Evolutionary conservation across 805 yeast genomes (phyloP).

Genomic region (Wickerhamiella siamensis): DNA sequence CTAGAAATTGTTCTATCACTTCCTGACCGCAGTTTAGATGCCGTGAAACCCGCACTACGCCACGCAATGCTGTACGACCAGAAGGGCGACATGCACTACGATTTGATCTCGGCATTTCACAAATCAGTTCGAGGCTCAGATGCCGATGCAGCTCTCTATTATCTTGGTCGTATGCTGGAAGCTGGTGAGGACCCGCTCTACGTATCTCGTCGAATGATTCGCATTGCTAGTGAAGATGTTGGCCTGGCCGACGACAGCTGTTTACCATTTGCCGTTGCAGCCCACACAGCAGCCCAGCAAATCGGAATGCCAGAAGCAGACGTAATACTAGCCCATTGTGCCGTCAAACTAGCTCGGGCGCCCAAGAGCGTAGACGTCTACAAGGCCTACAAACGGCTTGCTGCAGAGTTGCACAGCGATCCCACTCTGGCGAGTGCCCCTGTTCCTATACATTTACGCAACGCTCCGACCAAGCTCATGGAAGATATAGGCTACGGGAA

Average conservation of each 20-base stretch:
- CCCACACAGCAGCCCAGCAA: conserved; percentile 75
- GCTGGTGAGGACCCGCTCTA: conserved; percentile 92
- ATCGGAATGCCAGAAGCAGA: conserved; percentile 94
- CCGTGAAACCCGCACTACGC: conserved; percentile 26
- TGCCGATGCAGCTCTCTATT: conserved; percentile 79
- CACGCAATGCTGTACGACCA: conserved; percentile 60
- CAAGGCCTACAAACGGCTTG: conserved; percentile 61
- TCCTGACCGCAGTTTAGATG: conserved; percentile 17
- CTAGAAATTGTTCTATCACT: conserved; percentile 40
- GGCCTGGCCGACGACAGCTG: conserved; percentile 76
- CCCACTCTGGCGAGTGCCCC: conserved; percentile 48
- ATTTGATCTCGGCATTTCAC: conserved; percentile 89
- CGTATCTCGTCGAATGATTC: conserved; percentile 77
- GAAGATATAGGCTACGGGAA: conserved; percentile 72
- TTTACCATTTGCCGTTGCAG: conserved; percentile 72
- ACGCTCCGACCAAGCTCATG: conserved; percentile 92
- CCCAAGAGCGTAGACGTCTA: conserved; percentile 78
- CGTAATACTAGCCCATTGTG: conserved; percentile 77
- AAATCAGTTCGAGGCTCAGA: conserved; percentile 82
- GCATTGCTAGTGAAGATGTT: conserved; percentile 91
- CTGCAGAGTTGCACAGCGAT: conserved; percentile 38
- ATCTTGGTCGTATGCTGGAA: conserved; percentile 71
- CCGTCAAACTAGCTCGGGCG: conserved; percentile 76
- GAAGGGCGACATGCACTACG: conserved; percentile 87
- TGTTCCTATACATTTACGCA: conserved; percentile 59